phyloP scores from a whole-genome alignment of 345 rosid genomes.

The Barbarea vulgaris region DNA sequence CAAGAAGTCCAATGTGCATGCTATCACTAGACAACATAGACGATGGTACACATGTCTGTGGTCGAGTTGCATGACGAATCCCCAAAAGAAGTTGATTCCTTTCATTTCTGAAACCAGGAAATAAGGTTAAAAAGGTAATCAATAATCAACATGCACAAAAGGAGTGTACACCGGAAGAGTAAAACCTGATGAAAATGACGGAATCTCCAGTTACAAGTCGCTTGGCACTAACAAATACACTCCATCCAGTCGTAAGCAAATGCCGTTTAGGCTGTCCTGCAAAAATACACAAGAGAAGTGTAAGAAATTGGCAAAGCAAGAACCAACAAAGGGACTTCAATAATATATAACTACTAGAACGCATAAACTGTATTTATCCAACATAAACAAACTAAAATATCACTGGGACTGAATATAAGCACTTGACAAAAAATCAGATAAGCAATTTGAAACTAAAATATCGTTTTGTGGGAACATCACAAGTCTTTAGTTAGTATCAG shows the following conservation, averaged over 20 bases:
- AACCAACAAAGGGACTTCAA: not conserved
- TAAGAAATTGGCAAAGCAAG: conserved; percentile 5
- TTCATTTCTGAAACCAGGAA: conserved; percentile 37
- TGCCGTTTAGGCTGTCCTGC: conserved; percentile 54
- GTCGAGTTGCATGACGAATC: conserved; percentile 45
- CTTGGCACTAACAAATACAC: conserved; percentile 52
- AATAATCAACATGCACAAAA: not conserved
- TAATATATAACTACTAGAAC: not conserved
- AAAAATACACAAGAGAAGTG: not conserved
- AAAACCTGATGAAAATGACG: conserved; percentile 48
- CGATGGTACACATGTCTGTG: conserved; percentile 49
- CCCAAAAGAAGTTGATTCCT: conserved; percentile 50
- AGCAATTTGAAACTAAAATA: not conserved
- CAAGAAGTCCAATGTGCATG: conserved; percentile 53
- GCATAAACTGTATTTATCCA: not conserved
- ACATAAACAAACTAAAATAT: not conserved
- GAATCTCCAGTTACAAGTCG: conserved; percentile 49
- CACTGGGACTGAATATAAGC: not conserved
- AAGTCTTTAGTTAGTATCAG: not conserved
- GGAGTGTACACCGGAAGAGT: not conserved
- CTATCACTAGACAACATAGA: conserved; percentile 50
- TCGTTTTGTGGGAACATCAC: not conserved
- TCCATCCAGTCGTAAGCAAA: conserved; percentile 51
- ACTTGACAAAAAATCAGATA: not conserved
- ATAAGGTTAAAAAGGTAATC: conserved; percentile 10